Evolutionary conservation across 768 basidiomycete genomes (phyloP).

Genomic region (Russula emetica): DNA sequence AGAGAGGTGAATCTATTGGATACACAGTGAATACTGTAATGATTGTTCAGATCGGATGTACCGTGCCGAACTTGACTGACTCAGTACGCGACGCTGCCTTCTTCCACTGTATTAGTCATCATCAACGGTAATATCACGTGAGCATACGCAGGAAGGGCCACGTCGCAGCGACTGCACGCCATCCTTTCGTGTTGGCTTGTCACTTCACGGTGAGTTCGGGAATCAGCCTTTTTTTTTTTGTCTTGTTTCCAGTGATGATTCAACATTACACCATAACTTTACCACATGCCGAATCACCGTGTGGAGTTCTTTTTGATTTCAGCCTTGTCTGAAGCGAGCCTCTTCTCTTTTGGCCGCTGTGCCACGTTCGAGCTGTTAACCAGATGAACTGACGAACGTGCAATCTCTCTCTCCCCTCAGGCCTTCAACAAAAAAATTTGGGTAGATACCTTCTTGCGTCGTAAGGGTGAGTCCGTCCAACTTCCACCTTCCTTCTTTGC

Average conservation of each 20-base stretch:
- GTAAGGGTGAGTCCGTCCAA: neutral
- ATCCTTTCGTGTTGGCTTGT: neutral
- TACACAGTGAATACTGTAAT: no score
- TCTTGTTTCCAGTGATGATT: conserved; percentile 53
- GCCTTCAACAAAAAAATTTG: no score
- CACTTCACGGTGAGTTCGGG: neutral
- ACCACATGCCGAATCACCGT: conserved; percentile 76
- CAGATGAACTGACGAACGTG: conserved; percentile 20
- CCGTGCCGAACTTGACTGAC: no score
- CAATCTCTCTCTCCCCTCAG: neutral
- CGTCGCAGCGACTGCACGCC: neutral
- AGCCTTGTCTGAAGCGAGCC: conserved; percentile 79
- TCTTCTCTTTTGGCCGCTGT: conserved; percentile 15
- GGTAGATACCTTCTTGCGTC: neutral
- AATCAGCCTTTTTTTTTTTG: neutral
- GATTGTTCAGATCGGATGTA: no score
- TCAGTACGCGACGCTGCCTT: no score
- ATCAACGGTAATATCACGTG: no score
- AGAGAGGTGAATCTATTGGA: neutral
- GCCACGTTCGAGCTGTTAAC: neutral
- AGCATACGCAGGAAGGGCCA: neutral
- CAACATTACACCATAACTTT: conserved; percentile 71
- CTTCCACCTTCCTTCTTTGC: conserved; percentile 4
- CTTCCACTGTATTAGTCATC: no score
- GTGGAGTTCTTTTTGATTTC: conserved; percentile 73